phyloP scores from a whole-genome alignment of 2,329 filamentous ascomycete genomes.

The Fusarium albosuccineum region DNA sequence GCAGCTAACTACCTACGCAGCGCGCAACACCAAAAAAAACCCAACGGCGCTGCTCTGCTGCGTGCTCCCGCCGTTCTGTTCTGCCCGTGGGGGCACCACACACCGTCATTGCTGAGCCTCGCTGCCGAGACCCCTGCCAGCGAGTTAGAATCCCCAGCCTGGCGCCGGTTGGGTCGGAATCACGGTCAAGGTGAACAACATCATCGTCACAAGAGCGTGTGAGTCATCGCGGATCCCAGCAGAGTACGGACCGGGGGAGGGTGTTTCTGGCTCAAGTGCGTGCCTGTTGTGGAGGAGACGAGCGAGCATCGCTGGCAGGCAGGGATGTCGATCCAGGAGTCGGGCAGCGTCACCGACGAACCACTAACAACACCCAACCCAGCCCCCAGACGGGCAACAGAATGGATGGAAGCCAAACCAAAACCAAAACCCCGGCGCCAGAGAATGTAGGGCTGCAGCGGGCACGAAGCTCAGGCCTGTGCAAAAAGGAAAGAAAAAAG shows the following conservation, averaged over 20 bases:
- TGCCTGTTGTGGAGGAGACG: slow-evolving; percentile 2
- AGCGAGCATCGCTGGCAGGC: slow-evolving; percentile 30
- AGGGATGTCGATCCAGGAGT: slow-evolving; percentile 43
- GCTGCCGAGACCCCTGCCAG: slow-evolving; percentile 35
- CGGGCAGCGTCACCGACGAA: slow-evolving; percentile 28
- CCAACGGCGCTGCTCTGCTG: neutral
- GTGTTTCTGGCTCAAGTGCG: slow-evolving; percentile 1
- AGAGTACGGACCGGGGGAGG: slow-evolving; percentile 14
- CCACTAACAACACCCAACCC: slow-evolving; percentile 24
- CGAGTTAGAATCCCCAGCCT: slow-evolving; percentile 38
- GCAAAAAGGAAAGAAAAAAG: slow-evolving; percentile 17
- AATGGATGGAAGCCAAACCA: slow-evolving; percentile 15
- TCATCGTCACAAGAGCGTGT: slow-evolving; percentile 35
- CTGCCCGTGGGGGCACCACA: slow-evolving; percentile 22
- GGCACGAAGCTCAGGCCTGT: slow-evolving; percentile 1
- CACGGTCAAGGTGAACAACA: slow-evolving; percentile 18
- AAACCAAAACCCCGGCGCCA: slow-evolving; percentile 17
- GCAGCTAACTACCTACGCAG: neutral
- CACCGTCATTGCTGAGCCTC: slow-evolving; percentile 34
- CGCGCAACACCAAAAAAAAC: neutral
- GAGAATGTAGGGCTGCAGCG: slow-evolving; percentile 36
- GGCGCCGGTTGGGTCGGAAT: slow-evolving; percentile 18
- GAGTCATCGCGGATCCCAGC: slow-evolving; percentile 42
- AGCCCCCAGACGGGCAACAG: slow-evolving; percentile 2
- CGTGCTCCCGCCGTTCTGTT: neutral